Evolutionary conservation across 2,329 filamentous ascomycete species (phyloP).

Genomic region (Tolypocladium amazonense): DNA sequence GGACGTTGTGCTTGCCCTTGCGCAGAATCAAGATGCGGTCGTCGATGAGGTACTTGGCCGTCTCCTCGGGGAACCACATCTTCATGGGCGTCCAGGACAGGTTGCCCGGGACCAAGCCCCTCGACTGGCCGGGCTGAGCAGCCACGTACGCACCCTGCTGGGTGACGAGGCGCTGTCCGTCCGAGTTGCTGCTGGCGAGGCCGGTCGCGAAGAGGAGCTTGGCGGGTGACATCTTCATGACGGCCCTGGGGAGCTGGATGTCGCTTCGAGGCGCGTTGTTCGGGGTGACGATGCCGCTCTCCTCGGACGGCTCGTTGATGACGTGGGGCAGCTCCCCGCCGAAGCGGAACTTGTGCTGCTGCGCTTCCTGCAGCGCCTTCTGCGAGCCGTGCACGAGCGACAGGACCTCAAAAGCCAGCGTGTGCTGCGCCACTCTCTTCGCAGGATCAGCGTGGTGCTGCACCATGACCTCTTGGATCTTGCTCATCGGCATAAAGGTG

Average conservation of each 20-base stretch:
- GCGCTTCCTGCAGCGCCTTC: slow-evolving; percentile 52
- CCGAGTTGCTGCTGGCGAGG: slow-evolving; percentile 42
- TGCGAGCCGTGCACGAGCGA: slow-evolving; percentile 64
- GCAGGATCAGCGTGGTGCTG: slow-evolving; percentile 58
- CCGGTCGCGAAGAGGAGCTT: slow-evolving; percentile 50
- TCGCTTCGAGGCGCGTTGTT: slow-evolving; percentile 42
- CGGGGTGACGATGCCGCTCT: slow-evolving; percentile 22
- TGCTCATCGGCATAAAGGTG: slow-evolving; percentile 67
- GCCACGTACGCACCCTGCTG: slow-evolving; percentile 51
- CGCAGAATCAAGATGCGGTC: slow-evolving; percentile 48
- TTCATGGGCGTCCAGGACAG: slow-evolving; percentile 54
- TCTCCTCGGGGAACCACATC: slow-evolving; percentile 45
- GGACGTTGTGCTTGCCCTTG: slow-evolving; percentile 53
- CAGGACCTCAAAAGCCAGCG: slow-evolving; percentile 72
- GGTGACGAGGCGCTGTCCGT: slow-evolving; percentile 47
- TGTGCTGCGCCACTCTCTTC: slow-evolving; percentile 70
- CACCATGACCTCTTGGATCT: slow-evolving; percentile 59
- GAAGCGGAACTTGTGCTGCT: slow-evolving; percentile 41
- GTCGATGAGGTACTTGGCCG: slow-evolving; percentile 50
- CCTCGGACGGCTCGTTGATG: slow-evolving; percentile 16
- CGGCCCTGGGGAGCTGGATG: slow-evolving; percentile 46
- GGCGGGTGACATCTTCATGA: slow-evolving; percentile 46
- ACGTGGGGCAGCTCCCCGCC: slow-evolving; percentile 19
- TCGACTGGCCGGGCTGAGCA: slow-evolving; percentile 32
- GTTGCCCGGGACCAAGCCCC: slow-evolving; percentile 35